Evolutionary conservation across 1,284 basidiomycete species (phyloP).

Genomic region (Puccinia horiana): DNA sequence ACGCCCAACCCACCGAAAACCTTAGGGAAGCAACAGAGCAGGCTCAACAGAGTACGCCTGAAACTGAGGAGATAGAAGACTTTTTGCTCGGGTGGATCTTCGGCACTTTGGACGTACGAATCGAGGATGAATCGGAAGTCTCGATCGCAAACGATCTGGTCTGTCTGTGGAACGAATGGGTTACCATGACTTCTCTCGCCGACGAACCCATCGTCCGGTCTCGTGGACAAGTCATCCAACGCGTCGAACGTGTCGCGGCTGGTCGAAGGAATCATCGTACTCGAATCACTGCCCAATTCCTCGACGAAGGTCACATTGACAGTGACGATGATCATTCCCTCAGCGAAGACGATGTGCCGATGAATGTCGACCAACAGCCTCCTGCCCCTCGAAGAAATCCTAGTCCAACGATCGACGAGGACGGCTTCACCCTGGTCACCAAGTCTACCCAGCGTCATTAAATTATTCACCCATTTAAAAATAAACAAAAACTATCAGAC

Average conservation of each 20-base stretch:
- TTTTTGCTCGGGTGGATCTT: constrained; percentile 37
- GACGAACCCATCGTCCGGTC: not conserved
- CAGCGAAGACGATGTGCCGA: constrained; percentile 20
- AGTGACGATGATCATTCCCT: not conserved
- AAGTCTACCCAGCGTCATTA: constrained; percentile 23
- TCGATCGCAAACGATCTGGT: not conserved
- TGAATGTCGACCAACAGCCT: not conserved
- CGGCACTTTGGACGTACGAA: constrained; percentile 25
- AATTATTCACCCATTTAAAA: not conserved
- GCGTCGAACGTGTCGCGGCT: constrained; percentile 18
- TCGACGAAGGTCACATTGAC: constrained; percentile 28
- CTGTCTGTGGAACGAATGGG: constrained; percentile 35
- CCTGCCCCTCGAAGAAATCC: not conserved
- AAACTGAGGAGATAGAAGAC: constrained; percentile 32
- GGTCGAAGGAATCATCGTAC: not conserved
- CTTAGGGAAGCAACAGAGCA: no score
- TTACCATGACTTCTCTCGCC: not conserved
- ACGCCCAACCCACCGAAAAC: not conserved
- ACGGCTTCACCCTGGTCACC: constrained; percentile 41
- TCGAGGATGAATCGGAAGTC: constrained; percentile 40
- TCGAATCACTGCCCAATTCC: constrained; percentile 1
- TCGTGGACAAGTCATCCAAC: constrained; percentile 23
- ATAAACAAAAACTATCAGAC: not conserved
- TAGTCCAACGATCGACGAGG: constrained; percentile 27
- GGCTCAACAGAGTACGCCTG: not conserved